Evolutionary conservation across 78 protist species (phyloP).

Genomic region (Thecamonas trahens): DNA sequence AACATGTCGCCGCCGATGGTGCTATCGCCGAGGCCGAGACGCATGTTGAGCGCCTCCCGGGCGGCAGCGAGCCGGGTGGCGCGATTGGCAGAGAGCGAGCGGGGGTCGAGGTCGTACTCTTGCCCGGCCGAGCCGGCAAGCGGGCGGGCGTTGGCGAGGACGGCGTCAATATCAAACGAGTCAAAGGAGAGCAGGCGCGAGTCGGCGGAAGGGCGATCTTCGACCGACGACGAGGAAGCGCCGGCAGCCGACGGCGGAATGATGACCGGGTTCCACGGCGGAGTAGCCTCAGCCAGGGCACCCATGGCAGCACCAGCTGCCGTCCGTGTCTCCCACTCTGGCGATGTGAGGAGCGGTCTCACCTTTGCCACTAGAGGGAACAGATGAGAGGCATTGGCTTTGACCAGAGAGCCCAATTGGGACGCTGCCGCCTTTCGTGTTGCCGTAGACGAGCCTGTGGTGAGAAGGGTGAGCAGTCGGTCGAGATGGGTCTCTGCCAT

Average conservation of each 20-base stretch:
- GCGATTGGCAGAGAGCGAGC: too few species aligned
- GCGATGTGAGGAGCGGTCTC: background rate
- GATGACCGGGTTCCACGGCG: slow-evolving; percentile 24
- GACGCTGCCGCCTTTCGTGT: slow-evolving; percentile 24
- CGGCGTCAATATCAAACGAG: slow-evolving; percentile 48
- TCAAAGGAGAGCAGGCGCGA: slow-evolving; percentile 17
- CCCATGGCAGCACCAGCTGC: slow-evolving; percentile 59
- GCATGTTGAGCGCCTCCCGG: background rate
- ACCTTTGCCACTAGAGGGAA: background rate
- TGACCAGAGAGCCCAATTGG: background rate
- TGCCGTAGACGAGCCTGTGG: slow-evolving; percentile 24
- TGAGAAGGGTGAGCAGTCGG: slow-evolving; percentile 45
- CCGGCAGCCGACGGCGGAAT: background rate
- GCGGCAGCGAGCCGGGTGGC: too few species aligned
- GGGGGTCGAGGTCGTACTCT: slow-evolving; percentile 7
- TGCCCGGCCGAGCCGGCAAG: slow-evolving; percentile 30
- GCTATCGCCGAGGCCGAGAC: too few species aligned
- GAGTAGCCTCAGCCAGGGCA: slow-evolving; percentile 33
- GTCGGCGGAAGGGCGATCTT: background rate
- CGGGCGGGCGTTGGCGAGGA: slow-evolving; percentile 31
- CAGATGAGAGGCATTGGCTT: background rate
- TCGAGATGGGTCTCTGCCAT: slow-evolving; percentile 15
- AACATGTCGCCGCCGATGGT: too few species aligned
- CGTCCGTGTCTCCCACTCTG: slow-evolving; percentile 48
- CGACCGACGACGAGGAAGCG: background rate